A percentile compares a stretch with the other conserved stretches of the same genome.
phyloP scores from a whole-genome alignment of 2,329 filamentous ascomycete species.

The Exserohilum rostratum region DNA sequence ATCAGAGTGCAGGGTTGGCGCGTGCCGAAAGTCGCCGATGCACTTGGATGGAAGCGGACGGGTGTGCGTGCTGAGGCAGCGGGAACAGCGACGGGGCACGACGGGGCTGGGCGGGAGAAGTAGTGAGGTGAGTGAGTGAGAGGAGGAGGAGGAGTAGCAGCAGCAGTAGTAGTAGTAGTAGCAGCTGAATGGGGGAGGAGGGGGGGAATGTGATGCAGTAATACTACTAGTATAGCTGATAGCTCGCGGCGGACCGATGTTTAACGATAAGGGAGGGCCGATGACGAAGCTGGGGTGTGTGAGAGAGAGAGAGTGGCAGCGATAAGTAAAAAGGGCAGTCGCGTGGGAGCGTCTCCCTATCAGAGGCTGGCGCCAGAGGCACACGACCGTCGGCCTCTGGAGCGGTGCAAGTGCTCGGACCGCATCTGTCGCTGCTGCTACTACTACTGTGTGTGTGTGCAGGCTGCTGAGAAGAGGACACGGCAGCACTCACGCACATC shows the following conservation, averaged over 20 bases:
- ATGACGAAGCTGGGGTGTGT: conserved; percentile 11
- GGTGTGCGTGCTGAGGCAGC: conserved; percentile 1
- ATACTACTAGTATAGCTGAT: conserved; percentile 1
- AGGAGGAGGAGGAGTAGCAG: neutral
- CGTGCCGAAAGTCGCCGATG: conserved; percentile 16
- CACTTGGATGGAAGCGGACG: conserved; percentile 3
- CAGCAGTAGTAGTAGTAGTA: no score
- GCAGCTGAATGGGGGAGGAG: neutral
- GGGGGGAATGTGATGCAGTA: neutral
- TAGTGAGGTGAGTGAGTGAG: neutral
- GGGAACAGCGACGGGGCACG: no score
- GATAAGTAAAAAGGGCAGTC: conserved; percentile 25
- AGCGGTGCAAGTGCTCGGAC: conserved; percentile 2
- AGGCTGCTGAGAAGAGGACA: no score
- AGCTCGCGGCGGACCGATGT: neutral
- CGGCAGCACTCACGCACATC: no score
- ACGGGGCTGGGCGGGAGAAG: no score
- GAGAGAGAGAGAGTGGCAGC: conserved; percentile 21
- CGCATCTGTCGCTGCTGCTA: no score
- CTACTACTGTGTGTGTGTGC: no score
- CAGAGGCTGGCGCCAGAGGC: neutral
- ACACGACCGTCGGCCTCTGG: conserved; percentile 5
- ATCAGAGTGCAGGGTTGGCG: conserved; percentile 37
- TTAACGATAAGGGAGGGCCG: conserved; percentile 10
- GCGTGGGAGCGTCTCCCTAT: conserved; percentile 26